These are phyloP conservation scores for Medicago arabica DNA, from an alignment of 306 rosid genomes.

Conservation along the genomic window DNA sequence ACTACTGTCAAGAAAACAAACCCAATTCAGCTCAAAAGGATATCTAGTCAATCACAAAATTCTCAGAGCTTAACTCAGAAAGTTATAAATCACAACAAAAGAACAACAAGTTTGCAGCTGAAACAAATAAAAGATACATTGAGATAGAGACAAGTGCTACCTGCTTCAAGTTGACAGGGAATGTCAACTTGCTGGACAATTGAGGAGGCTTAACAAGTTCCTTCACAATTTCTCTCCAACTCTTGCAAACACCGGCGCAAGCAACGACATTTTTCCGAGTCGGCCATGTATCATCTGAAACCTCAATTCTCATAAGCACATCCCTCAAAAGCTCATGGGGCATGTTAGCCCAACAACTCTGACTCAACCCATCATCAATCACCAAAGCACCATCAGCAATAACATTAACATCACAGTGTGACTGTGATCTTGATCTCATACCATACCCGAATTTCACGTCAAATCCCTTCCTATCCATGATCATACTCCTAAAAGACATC, in stretches of 20 bases:
- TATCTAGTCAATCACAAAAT: conserved; percentile 24
- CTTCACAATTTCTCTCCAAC: conserved; percentile 86
- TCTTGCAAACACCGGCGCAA: conserved; percentile 93
- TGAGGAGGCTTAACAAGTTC: conserved; percentile 84
- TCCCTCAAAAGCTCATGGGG: conserved; percentile 93
- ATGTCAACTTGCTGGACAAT: conserved; percentile 79
- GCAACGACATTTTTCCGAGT: conserved; percentile 72
- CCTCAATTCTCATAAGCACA: conserved; percentile 83
- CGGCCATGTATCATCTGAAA: conserved; percentile 87
- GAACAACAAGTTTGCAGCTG: conserved; percentile 23
- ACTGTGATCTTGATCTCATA: conserved; percentile 83
- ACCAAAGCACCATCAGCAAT: conserved; percentile 44
- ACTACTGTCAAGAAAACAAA: conserved; percentile 13
- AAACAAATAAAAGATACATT: not conserved
- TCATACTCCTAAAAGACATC: conserved; percentile 81
- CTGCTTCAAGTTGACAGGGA: conserved; percentile 92
- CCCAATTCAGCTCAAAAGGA: conserved; percentile 33
- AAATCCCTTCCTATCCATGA: conserved; percentile 74
- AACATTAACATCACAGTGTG: conserved; percentile 57
- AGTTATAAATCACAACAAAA: not conserved
- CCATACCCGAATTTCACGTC: conserved; percentile 73
- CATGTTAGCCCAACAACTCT: conserved; percentile 98
- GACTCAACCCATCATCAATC: conserved; percentile 68
- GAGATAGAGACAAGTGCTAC: conserved; percentile 44
- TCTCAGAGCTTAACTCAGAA: conserved; percentile 5